A percentile compares a stretch with the other conserved stretches of the same genome.
Conservation (phyloP, 75 land plant species). For the Isoetes taiwanensis region DNA sequence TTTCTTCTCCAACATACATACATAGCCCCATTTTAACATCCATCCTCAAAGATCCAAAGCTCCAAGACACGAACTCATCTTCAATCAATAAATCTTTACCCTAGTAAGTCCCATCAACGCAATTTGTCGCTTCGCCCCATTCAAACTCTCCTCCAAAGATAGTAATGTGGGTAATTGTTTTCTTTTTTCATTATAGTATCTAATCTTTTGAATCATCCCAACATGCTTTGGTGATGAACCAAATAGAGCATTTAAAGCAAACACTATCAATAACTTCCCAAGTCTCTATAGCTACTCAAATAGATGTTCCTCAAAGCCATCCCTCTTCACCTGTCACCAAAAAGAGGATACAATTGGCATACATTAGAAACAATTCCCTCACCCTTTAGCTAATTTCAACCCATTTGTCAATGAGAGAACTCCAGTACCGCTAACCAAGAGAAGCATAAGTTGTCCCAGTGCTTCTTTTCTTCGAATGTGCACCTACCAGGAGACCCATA, state of each 20-base stretch:
- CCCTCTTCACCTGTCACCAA: conserved; percentile 57
- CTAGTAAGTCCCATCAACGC: conserved; percentile 2
- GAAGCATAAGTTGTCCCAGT: conserved; percentile 47
- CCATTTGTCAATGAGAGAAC: too few relatives aligned
- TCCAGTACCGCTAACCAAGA: conserved; percentile 81
- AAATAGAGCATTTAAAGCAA: conserved; percentile 40
- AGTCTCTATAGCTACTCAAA: conserved; percentile 57
- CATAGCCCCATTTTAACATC: conserved; percentile 39
- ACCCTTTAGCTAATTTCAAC: too few relatives aligned
- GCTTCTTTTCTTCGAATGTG: conserved; percentile 31
- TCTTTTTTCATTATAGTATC: conserved; percentile 31
- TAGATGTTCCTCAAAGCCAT: conserved; percentile 77
- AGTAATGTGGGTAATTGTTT: conserved; percentile 34
- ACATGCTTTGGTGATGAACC: conserved; percentile 60
- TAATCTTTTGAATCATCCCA: conserved; percentile 80
- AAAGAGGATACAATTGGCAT: neutral
- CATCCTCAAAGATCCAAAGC: conserved; percentile 44
- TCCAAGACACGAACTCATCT: conserved; percentile 70
- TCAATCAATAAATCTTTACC: conserved; percentile 32
- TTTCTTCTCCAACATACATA: too few relatives aligned
- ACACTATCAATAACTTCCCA: conserved; percentile 36
- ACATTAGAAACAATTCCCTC: neutral
- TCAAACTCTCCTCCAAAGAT: conserved; percentile 24
- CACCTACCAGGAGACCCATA: conserved; percentile 44
- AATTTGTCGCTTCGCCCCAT: neutral